These are phyloP conservation scores for Diaporthe sp. DNA, from an alignment of 2,329 filamentous ascomycete genomes.

Conservation along the genomic window DNA sequence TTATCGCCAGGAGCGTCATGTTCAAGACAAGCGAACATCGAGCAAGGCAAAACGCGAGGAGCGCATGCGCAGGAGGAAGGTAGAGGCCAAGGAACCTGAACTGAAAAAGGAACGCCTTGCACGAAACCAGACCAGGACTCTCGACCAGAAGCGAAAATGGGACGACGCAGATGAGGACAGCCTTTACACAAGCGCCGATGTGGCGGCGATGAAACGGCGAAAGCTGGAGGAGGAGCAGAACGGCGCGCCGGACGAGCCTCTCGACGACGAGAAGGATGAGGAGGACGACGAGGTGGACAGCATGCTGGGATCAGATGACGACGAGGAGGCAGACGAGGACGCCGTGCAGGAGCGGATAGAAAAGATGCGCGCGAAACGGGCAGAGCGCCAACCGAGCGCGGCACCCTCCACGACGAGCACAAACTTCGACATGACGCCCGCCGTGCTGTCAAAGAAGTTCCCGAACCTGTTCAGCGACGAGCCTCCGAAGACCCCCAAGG, in stretches of 20 bases:
- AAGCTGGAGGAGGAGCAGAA: conserved; percentile 62
- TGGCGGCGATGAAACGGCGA: conserved; percentile 68
- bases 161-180: conserved; percentile 77
- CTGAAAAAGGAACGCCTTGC: conserved; percentile 78
- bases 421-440: conserved; percentile 71
- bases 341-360: conserved; percentile 51
- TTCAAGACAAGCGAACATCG: conserved; percentile 81
- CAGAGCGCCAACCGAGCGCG: conserved; percentile 57
- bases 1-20: conserved; percentile 79
- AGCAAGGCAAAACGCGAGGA: conserved; percentile 81
- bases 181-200: conserved; percentile 65
- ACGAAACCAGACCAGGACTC: conserved; percentile 81
- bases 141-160: conserved; percentile 92
- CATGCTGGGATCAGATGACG: conserved; percentile 77
- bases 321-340: conserved; percentile 60
- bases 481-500: conserved; percentile 76
- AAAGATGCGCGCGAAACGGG: conserved; percentile 57
- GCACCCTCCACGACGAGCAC: conserved; percentile 71
- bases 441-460: conserved; percentile 70
- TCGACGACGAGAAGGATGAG: conserved; percentile 58
- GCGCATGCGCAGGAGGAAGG: conserved; percentile 82
- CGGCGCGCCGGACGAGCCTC: conserved; percentile 53
- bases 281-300: conserved; percentile 76
- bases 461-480: conserved; percentile 70
- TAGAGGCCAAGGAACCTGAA: conserved; percentile 85